Evolutionary conservation across 768 basidiomycete genomes (phyloP), one percentile per base, ranked within the genome.

Genomic region (Fomitopsis serialis): DNA sequence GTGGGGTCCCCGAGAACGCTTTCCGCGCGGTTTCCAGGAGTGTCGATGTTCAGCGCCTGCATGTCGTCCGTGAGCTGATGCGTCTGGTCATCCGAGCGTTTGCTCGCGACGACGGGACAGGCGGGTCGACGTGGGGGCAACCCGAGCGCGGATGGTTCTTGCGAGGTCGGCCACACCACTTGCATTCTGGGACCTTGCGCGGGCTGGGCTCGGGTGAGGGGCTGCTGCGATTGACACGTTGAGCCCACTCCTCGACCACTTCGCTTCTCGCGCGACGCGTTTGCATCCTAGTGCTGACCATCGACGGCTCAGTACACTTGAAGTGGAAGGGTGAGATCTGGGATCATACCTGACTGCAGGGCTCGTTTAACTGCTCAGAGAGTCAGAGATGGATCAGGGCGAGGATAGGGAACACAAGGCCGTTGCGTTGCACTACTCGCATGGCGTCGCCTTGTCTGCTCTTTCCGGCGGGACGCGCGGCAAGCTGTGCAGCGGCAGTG

Each of bases 131-230:
- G 52, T 68, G 75, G 0, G 82, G 81, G 60, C 84, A 85, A 10
- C 83, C 82, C 0, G 79, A 78, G 43, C 82, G 80, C 17, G 84
- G 84, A 61, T 85, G 84, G 0, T 83, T 82, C 23, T 70, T 72
- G 50, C 74, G 72, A 0, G 81, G 79, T 22, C 75, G 76, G 50
- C 72, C 70, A 64, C 84, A 85, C 59, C 52, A 48, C 11, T 44
- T 54, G 52, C 58, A 62, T 42, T 42, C 45, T 34, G 46, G 58
- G n/a, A 25, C 10, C n/a, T 54, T 57, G 13, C 58, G 50, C 10
- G 50, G 37, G 40, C 50, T 51, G 32, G 9, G 17, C 34, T 12
- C 35, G 6, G 48, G 48, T 19, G 46, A 27, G 9, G 44, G 44
- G 24, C 22, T 22, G 22, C 44, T 45, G 44, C 44, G 44, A 27